Base-by-base conservation (phyloP, 495 filamentous ascomycete species). In the Penicillium bialowiezense region DNA sequence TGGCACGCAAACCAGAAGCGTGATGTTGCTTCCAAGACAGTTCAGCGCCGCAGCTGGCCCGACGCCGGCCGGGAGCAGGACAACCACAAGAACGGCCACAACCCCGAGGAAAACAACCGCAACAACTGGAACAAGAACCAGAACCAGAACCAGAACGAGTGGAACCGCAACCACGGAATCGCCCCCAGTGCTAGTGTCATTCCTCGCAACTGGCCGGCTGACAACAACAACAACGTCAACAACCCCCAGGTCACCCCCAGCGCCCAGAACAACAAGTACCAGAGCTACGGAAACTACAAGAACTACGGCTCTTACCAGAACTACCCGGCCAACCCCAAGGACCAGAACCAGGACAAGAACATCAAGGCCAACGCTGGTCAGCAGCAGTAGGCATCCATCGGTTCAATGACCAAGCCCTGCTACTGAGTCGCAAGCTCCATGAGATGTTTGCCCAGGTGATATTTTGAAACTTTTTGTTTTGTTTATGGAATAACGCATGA, bases 1-100 rank as follows among this genome's bases (percentile, higher is more conserved):
- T 55, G 52, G 52, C 52, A 55, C 34, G 28, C 41, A 20, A 47
- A 47, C 32, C 29, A 44, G 15, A 62, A 59, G 56, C 56, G 56
- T 33, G 37, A 42, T 2, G 38, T 33, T 23, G 34, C 17, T 10
- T 32, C 10, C 15, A 38, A 9, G 6, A 36, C 15, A 8, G n/a
- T 12, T 3, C 23, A 45, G 41, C 46, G 46, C 41, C 44, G 46
- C 19, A 47, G 34, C 41, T 48, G 46, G 46, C 34, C 48, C 44
- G n/a, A 44, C 39, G 24, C 34, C 15, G 42, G 46, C 23, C 18
- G 44, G 21, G 34, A 52, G 43, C 19, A 50, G 20, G 28, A 55
- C 51, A 31, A 51, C 37, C 28, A 50, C 29, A 15, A 31, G 42
- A 23, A 54, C 35, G 29, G n/a, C 29, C 23, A 56, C 32, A 39